Evolutionary conservation across 306 rosid species (phyloP).

Genomic region (Gastrolobium villosum): DNA sequence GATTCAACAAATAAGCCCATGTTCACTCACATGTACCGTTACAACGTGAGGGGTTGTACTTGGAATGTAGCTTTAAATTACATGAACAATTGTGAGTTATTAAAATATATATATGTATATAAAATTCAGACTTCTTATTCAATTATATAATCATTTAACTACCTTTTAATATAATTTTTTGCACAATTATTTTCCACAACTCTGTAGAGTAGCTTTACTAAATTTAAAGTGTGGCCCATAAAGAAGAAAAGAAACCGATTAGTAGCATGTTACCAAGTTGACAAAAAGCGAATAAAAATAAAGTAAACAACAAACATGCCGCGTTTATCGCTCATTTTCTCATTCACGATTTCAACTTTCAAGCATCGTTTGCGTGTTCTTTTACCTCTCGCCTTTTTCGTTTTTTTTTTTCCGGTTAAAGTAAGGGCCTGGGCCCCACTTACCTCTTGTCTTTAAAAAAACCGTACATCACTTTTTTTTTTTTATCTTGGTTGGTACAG

Average conservation of each 20-base stretch:
- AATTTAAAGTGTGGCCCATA: too few relatives aligned
- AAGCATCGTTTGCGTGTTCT: not conserved
- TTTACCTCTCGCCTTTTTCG: too few relatives aligned
- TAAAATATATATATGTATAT: too few relatives aligned
- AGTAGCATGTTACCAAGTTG: slow-evolving; percentile 50
- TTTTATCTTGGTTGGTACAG: too few relatives aligned
- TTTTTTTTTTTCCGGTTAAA: too few relatives aligned
- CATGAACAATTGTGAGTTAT: too few relatives aligned
- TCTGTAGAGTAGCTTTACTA: too few relatives aligned
- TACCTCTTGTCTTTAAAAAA: slow-evolving; percentile 59
- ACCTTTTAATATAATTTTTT: too few relatives aligned
- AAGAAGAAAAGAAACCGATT: not conserved
- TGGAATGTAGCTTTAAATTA: not conserved
- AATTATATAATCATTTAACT: too few relatives aligned
- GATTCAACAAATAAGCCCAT: not conserved
- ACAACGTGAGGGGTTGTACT: not conserved
- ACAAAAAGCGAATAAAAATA: slow-evolving; percentile 35
- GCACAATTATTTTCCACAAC: too few relatives aligned
- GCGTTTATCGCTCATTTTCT: slow-evolving; percentile 57
- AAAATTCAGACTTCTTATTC: too few relatives aligned
- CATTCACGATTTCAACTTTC: not conserved
- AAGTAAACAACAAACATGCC: slow-evolving; percentile 59
- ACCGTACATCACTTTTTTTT: not conserved
- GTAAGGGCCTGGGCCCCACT: too few relatives aligned
- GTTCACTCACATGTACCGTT: slow-evolving; percentile 36